Conservation (phyloP, 2,329 filamentous ascomycete species). For the Penicillium sp. region DNA sequence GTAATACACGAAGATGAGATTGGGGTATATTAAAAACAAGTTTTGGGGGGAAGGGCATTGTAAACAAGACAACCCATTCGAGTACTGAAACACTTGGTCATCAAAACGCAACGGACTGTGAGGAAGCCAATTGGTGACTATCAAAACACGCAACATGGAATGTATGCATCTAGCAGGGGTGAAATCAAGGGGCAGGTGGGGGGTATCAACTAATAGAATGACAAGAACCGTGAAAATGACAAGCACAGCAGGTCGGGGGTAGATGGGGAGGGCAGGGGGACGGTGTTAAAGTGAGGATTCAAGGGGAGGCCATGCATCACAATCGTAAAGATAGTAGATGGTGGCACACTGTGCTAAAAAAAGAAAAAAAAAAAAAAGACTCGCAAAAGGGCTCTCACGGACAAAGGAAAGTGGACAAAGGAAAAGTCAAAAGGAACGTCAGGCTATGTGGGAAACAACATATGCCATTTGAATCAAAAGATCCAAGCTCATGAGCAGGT, state of each 20-base stretch:
- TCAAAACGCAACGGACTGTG: neutral
- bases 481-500: neutral
- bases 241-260: neutral
- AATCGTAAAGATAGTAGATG: slow-evolving; percentile 6
- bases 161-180: slow-evolving; percentile 16
- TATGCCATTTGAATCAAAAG: neutral
- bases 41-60: neutral
- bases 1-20: neutral
- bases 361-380: too few species aligned
- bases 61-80: neutral
- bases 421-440: slow-evolving; percentile 29
- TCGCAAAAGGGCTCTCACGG: slow-evolving; percentile 1
- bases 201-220: slow-evolving; percentile 26
- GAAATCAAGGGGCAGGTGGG: slow-evolving; percentile 20
- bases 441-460: slow-evolving; percentile 2
- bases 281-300: slow-evolving; percentile 1
- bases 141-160: slow-evolving; percentile 15
- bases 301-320: slow-evolving; percentile 7
- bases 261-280: slow-evolving; percentile 1
- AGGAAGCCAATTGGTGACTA: slow-evolving; percentile 5
- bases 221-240: slow-evolving; percentile 7
- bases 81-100: neutral
- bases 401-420: slow-evolving; percentile 18
- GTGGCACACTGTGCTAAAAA: neutral
- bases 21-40: slow-evolving; percentile 1